phyloP scores from a whole-genome alignment of 2,329 filamentous ascomycete species.

The Pestalotiopsis sp. region DNA sequence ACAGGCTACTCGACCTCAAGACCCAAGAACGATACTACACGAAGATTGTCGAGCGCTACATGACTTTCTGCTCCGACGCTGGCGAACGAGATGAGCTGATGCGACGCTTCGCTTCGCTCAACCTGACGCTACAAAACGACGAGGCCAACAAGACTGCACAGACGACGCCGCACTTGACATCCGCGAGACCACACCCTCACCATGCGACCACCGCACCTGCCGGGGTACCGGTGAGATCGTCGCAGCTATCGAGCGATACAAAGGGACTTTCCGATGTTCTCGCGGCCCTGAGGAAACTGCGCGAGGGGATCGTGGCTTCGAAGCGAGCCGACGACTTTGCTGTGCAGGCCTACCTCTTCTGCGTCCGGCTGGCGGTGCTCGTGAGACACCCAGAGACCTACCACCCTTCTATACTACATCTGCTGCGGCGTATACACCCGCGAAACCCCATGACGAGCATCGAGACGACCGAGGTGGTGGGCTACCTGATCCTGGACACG shows the following conservation, averaged over 20 bases:
- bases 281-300: slow-evolving; percentile 84
- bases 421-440: slow-evolving; percentile 73
- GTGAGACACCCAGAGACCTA: slow-evolving; percentile 86
- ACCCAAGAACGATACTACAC: slow-evolving; percentile 85
- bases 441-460: slow-evolving; percentile 67
- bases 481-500: slow-evolving; percentile 83
- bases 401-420: slow-evolving; percentile 80
- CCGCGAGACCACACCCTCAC: slow-evolving; percentile 22
- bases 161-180: slow-evolving; percentile 17
- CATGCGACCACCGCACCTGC: slow-evolving; percentile 15
- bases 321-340: slow-evolving; percentile 79
- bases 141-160: neutral
- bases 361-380: slow-evolving; percentile 81
- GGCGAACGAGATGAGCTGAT: slow-evolving; percentile 74
- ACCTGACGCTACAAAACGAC: slow-evolving; percentile 31
- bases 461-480: slow-evolving; percentile 78
- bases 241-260: slow-evolving; percentile 41
- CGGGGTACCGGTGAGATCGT: slow-evolving; percentile 3
- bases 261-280: slow-evolving; percentile 75
- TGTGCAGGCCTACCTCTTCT: slow-evolving; percentile 88
- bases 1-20: slow-evolving; percentile 72
- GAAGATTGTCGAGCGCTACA: slow-evolving; percentile 85
- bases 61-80: slow-evolving; percentile 81
- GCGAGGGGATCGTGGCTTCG: slow-evolving; percentile 84
- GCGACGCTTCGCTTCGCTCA: slow-evolving; percentile 71